Percentiles rank a stretch among this genome's conserved stretches.
Conservation (phyloP, 345 rosid species). For the Orychophragmus violaceus region DNA sequence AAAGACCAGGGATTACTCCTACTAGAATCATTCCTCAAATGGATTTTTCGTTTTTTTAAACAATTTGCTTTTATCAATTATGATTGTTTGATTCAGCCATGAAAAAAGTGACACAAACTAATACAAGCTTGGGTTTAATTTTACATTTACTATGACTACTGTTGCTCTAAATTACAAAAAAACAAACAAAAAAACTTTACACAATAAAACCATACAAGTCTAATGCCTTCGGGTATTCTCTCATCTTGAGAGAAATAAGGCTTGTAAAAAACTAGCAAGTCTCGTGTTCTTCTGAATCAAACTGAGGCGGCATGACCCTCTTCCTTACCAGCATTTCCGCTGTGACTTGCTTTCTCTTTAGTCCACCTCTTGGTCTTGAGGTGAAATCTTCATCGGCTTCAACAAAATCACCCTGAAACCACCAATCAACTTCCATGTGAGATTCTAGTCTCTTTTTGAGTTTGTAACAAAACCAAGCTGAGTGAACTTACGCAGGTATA, state of each 20-base stretch:
- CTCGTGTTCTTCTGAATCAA: conserved; percentile 11
- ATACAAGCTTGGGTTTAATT: not conserved
- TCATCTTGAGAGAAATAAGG: not conserved
- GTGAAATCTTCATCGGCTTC: conserved; percentile 66
- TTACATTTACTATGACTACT: not conserved
- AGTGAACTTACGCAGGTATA: conserved; percentile 50
- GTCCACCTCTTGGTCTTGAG: no score
- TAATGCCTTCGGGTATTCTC: not conserved
- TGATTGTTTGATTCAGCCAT: no score
- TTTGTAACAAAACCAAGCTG: not conserved
- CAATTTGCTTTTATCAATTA: no score
- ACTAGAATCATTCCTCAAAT: not conserved
- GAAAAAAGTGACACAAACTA: not conserved
- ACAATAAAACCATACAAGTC: not conserved
- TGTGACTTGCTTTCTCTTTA: no score
- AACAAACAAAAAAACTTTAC: not conserved
- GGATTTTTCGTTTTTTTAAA: not conserved
- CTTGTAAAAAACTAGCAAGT: not conserved
- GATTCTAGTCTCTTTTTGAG: not conserved
- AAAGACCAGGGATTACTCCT: not conserved
- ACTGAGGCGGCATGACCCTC: conserved; percentile 45
- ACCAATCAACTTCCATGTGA: not conserved
- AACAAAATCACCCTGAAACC: conserved; percentile 66
- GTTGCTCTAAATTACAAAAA: not conserved
- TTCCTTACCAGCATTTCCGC: conserved; percentile 57